Evolutionary conservation across 176 grass and related monocot genomes (phyloP), one percentile per base, ranked within the genome.

Genomic region (Triticum dicoccoides): DNA sequence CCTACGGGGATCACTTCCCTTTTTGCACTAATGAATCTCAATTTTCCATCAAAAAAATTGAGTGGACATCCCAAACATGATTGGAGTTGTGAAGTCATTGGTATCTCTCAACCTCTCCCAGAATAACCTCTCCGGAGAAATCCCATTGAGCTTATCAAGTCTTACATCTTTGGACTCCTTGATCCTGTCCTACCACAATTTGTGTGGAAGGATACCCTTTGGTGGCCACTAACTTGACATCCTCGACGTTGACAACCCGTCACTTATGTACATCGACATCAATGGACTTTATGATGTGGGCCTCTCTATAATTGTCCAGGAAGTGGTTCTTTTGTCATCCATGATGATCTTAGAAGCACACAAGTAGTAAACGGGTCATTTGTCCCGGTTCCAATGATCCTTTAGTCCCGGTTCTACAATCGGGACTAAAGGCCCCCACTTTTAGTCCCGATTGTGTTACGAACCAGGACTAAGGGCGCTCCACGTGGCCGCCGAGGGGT

Each of bases 21-120:
- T 45, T 8, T 32, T 12, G 44, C 11, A 44, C 8, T 89, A 17
- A 39, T 51, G 2, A 83, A 59, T 61, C 84, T 92, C 30, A 89
- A 89, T 38, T 61, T 89, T 3, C 82, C 90, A 4, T 20, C 20
- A 45, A 91, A 85, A 30, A 44, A 51, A 21, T 69, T 91, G 4
- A 78, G n/a, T 5, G 82, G 78, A 47, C 42, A 42, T 42, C 9
- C 69, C 86, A 5, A 13, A 79, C 24, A 70, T 3, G 9, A 92
- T 89, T 39, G 86, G 86, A 0, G 11, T 17, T 4, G 34, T 92
- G 79, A 15, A 42, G 21, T 88, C 61, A 34, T 83, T 92, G 64
- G 90, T 88, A 45, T 92, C 90, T 44, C 67, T 92, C 2, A 83
- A 92, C 29, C 71, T 92, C n/a, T 86, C 77, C 5, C 49, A 38